A percentile compares a stretch with the other conserved stretches of the same genome.
Evolutionary conservation across 345 rosid genomes (phyloP).

Genomic region (Hibiscus syriacus): DNA sequence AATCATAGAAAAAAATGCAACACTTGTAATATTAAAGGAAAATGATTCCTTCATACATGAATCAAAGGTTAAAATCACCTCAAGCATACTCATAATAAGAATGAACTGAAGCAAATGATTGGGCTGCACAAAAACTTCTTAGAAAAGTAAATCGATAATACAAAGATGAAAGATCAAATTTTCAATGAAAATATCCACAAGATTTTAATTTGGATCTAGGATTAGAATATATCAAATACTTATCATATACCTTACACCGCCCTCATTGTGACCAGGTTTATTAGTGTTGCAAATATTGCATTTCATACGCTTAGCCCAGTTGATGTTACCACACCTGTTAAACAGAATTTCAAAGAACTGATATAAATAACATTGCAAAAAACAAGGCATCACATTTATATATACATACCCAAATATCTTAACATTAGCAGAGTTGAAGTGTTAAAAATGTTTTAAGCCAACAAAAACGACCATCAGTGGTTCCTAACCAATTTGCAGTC

Average conservation of each 20-base stretch:
- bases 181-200: background rate
- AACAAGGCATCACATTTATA: background rate
- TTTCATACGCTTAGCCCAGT: slow-evolving; percentile 93
- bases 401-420: background rate
- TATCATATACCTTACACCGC: slow-evolving; percentile 75
- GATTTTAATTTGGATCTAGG: background rate
- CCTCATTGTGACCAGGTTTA: slow-evolving; percentile 92
- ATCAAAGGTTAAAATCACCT: background rate
- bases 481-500: background rate
- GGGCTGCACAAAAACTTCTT: background rate
- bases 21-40: background rate
- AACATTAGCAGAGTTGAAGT: background rate
- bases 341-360: background rate
- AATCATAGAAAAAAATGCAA: background rate
- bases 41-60: background rate
- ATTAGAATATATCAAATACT: background rate
- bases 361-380: background rate
- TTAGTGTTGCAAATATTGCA: slow-evolving; percentile 97
- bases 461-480: background rate
- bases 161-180: background rate
- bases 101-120: slow-evolving; percentile 1
- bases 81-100: background rate
- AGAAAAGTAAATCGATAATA: background rate
- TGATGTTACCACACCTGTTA: slow-evolving; percentile 91
- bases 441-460: background rate